phyloP scores from a whole-genome alignment of 73 alveolate species.

The Paramecium sonneborni region DNA sequence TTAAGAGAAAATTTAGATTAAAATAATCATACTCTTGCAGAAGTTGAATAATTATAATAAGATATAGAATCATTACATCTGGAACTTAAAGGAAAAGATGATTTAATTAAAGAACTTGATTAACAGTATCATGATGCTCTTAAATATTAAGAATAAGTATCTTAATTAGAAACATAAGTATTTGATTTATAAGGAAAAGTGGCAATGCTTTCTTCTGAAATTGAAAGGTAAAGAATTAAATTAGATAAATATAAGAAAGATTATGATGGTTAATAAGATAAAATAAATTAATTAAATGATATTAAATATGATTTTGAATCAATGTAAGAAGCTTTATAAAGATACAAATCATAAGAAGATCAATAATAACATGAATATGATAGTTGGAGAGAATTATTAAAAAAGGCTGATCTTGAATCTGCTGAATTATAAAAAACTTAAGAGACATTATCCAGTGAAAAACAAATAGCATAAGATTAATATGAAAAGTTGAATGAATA shows the following conservation, averaged over 20 bases:
- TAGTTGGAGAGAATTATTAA: neutral
- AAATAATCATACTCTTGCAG: neutral
- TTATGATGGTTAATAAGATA: neutral
- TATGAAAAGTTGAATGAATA: neutral
- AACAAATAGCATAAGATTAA: neutral
- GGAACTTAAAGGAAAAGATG: conserved; percentile 19
- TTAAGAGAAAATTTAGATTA: neutral
- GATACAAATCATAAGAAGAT: neutral
- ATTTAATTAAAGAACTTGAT: neutral
- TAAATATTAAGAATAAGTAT: conserved; percentile 8
- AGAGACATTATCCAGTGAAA: neutral
- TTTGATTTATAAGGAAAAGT: conserved; percentile 28
- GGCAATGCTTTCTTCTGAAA: conserved; percentile 16
- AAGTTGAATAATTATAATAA: neutral
- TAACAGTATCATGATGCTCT: neutral
- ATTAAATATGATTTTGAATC: neutral
- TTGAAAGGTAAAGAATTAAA: neutral
- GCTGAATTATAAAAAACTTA: neutral
- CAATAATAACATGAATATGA: neutral
- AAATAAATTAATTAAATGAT: neutral
- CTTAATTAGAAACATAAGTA: neutral
- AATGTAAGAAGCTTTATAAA: neutral
- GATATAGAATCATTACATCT: neutral
- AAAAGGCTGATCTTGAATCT: conserved; percentile 20
- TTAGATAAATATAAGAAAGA: neutral